Conservation (phyloP, 73 alveolate genomes). For the Uronychia setigera region DNA sequence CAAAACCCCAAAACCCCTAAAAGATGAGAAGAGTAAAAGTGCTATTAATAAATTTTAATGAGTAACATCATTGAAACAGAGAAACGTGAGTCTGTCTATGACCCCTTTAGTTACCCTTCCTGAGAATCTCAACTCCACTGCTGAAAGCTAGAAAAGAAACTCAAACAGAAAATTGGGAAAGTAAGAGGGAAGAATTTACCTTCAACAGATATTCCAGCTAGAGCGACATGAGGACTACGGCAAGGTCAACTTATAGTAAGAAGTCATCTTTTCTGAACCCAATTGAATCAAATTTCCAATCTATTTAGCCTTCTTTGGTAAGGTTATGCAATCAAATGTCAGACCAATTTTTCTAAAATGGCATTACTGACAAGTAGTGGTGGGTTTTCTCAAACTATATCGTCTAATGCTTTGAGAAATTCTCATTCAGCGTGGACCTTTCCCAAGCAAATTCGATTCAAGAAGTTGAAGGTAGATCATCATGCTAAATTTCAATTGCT, state of each 20-base stretch:
- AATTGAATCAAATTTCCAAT: not conserved
- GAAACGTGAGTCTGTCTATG: no score
- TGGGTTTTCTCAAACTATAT: not conserved
- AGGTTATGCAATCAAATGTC: not conserved
- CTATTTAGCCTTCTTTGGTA: not conserved
- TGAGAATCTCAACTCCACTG: not conserved
- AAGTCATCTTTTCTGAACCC: not conserved
- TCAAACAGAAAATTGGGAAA: not conserved
- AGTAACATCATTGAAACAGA: no score
- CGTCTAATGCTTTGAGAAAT: not conserved
- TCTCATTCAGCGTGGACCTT: not conserved
- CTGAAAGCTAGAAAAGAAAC: not conserved
- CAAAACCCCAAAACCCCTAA: no score
- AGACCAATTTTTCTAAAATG: not conserved
- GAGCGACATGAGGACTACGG: not conserved
- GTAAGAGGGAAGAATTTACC: not conserved
- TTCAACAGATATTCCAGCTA: not conserved
- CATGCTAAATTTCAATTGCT: not conserved
- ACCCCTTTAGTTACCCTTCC: not conserved
- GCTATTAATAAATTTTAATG: no score
- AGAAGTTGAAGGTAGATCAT: not conserved
- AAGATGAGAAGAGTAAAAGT: no score
- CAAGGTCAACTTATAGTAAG: not conserved
- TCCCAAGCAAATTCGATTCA: not conserved
- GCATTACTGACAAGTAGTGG: not conserved